A percentile compares a stretch with the other conserved stretches of the same genome.
These are phyloP conservation scores for Acorus calamus DNA, from an alignment of 106 monocot genomes.

Conservation along the genomic window DNA sequence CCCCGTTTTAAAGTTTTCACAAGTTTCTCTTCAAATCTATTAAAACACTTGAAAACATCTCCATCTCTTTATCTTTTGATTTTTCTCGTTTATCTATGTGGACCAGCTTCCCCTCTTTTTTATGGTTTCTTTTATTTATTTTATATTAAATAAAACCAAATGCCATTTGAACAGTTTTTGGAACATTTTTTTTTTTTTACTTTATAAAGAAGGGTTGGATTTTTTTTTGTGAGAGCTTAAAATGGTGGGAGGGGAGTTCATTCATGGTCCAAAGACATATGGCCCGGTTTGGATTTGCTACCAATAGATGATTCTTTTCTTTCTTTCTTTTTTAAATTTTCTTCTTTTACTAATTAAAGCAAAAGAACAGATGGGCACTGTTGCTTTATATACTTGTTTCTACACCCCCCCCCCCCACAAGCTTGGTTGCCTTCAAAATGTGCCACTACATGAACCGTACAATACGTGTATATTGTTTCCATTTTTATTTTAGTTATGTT, in stretches of 20 bases:
- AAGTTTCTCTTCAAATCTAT: conserved; percentile 1
- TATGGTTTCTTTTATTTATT: too few relatives aligned
- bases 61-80: neutral
- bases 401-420: neutral
- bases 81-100: neutral
- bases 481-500: too few relatives aligned
- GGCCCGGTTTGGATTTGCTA: neutral
- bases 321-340: neutral
- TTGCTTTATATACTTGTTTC: conserved; percentile 8
- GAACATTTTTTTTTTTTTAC: too few relatives aligned
- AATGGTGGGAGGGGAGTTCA: neutral
- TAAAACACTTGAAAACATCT: conserved; percentile 3
- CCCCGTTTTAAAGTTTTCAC: conserved; percentile 7
- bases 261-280: conserved; percentile 10
- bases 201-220: too few relatives aligned
- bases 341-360: conserved; percentile 9
- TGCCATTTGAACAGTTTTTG: too few relatives aligned
- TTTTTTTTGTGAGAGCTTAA: neutral
- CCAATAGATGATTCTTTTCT: too few relatives aligned
- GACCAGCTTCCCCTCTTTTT: neutral
- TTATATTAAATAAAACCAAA: too few relatives aligned
- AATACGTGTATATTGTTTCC: too few relatives aligned
- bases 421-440: too few relatives aligned
- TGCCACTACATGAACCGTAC: too few relatives aligned
- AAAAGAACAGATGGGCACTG: conserved; percentile 8